These are phyloP conservation scores for Dactylellina sp. DNA, from an alignment of 2,329 filamentous ascomycete species.

Conservation along the genomic window DNA sequence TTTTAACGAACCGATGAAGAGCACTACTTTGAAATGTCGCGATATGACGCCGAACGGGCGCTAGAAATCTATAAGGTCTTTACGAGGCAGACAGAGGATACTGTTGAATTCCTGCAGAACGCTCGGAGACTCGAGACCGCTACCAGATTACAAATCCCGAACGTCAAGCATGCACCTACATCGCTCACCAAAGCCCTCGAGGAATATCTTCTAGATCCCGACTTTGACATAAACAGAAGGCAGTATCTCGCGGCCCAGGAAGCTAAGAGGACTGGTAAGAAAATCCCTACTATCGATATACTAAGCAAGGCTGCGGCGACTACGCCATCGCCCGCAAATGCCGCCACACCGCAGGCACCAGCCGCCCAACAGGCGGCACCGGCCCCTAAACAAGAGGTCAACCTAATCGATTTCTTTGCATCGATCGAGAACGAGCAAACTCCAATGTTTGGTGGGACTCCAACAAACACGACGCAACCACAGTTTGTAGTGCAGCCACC, in stretches of 20 bases:
- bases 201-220: conserved; percentile 92
- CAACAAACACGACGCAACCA: conserved; percentile 60
- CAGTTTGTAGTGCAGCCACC: conserved; percentile 64
- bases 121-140: conserved; percentile 92
- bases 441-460: conserved; percentile 68
- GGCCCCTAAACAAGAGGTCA: conserved; percentile 67
- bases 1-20: conserved; percentile 68
- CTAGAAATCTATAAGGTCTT: conserved; percentile 93
- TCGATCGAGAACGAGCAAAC: conserved; percentile 92
- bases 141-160: conserved; percentile 92
- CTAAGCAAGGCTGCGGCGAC: conserved; percentile 61
- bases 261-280: conserved; percentile 70
- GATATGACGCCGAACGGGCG: conserved; percentile 89
- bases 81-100: conserved; percentile 88
- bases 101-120: conserved; percentile 87
- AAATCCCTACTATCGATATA: conserved; percentile 62
- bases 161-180: conserved; percentile 95
- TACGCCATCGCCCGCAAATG: conserved; percentile 51
- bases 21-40: conserved; percentile 98
- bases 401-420: conserved; percentile 94
- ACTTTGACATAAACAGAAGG: conserved; percentile 91
- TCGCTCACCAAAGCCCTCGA: conserved; percentile 89
- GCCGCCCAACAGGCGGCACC: conserved; percentile 69
- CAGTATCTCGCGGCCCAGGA: conserved; percentile 92
- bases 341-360: conserved; percentile 59